Evolutionary conservation across 129 eudicot species (phyloP), one percentile per base, ranked within the genome.

Genomic region (Heracleum sosnowskyi): DNA sequence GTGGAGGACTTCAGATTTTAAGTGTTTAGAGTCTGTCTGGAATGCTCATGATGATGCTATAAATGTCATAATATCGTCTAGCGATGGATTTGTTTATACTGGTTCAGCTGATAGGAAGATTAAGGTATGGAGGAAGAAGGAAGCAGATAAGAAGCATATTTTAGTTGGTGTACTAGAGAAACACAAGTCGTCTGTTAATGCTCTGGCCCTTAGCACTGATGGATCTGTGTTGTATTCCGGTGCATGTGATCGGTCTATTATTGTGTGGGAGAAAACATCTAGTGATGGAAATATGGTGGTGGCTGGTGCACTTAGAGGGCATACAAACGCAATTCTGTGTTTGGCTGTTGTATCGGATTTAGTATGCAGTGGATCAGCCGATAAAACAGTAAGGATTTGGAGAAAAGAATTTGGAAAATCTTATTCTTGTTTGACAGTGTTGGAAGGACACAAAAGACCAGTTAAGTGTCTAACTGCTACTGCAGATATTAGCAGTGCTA

Each of bases 21-120:
- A 82, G 83, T 94, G 98, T 80, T 62, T 91, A 63, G 97, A 90
- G 49, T 94, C 98, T 11, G 83, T 91, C 0, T 53, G 76, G 78
- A 84, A 81, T 16, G 98, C 98, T 0, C 98, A 94, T 42, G 98
- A 94, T n/a, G 98, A 94, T 70, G 98, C 98, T 5, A 94, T 94
- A 36, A 94, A 94, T 82, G 88, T 93, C 10, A 79, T 94, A 5
- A 90, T 79, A 0, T 74, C 84, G 17, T 90, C 96, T 35, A 24
- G 2, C 7, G 91, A 88, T 72, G 96, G 92, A 3, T 37, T 20
- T 12, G 85, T 94, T 1, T 94, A 88, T 83, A 94, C 98, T 7
- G 93, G 98, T 6, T 94, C 98, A 17, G 93, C 91, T 1, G 98
- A 94, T 60, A 85, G 69, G 79, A 91, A 84, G 55, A 91, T 94